These are phyloP conservation scores for Entomortierella beljakovae DNA, from an alignment of 192 early-diverging fungal species.

Conservation along the genomic window DNA sequence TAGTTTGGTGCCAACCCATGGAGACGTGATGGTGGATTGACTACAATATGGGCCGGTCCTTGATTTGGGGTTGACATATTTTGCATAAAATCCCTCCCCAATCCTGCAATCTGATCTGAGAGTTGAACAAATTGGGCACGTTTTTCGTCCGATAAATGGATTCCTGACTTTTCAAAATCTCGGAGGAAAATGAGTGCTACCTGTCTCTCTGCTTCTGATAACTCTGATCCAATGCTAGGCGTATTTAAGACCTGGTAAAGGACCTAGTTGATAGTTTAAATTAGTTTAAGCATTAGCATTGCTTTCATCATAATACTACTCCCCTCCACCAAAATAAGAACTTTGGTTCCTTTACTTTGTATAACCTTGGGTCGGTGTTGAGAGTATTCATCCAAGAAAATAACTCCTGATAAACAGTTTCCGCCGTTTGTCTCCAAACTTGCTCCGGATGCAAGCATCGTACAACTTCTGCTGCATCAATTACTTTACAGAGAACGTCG, in stretches of 20 bases:
- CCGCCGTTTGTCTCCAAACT: constrained; percentile 77
- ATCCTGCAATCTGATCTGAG: constrained; percentile 83
- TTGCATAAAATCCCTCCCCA: constrained; percentile 81
- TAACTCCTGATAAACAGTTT: constrained; percentile 78
- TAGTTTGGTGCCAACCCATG: constrained; percentile 53
- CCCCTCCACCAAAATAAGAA: not conserved
- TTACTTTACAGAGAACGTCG: constrained; percentile 89
- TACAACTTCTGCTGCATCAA: constrained; percentile 94
- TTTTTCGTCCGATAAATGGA: constrained; percentile 78
- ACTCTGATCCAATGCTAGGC: constrained; percentile 59
- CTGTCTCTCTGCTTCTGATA: constrained; percentile 76
- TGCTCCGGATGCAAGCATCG: constrained; percentile 89
- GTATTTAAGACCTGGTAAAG: constrained; percentile 75
- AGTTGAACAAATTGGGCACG: constrained; percentile 83
- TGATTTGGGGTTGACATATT: constrained; percentile 41
- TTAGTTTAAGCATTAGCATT: no score
- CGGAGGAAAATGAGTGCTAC: constrained; percentile 85
- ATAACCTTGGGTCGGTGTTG: constrained; percentile 91
- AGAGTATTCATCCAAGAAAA: constrained; percentile 91
- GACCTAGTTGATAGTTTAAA: no score
- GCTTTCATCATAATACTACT: not conserved
- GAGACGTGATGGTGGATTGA: constrained; percentile 51
- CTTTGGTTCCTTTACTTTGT: constrained; percentile 62
- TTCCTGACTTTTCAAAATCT: constrained; percentile 97
- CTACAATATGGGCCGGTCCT: constrained; percentile 49